Evolutionary conservation across 306 rosid species (phyloP).

Genomic region (Echinosophora koreensis): DNA sequence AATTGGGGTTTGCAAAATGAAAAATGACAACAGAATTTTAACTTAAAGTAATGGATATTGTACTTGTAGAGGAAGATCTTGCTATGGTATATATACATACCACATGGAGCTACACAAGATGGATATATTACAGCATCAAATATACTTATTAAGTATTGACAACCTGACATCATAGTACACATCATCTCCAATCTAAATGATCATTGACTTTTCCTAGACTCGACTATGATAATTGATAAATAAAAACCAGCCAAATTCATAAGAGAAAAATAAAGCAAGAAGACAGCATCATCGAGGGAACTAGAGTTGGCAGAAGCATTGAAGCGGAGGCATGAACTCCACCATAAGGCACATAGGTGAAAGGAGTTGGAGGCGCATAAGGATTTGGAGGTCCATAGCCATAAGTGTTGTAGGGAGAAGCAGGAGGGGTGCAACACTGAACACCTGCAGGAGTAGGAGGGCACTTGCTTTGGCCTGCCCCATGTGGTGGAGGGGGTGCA

Average conservation of each 20-base stretch:
- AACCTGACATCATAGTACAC: not conserved
- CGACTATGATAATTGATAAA: not conserved
- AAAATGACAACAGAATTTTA: not conserved
- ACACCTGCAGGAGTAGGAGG: slow-evolving; percentile 53
- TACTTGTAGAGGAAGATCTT: not conserved
- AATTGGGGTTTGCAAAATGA: not conserved
- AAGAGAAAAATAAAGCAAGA: slow-evolving; percentile 28
- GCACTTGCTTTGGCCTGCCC: slow-evolving; percentile 43
- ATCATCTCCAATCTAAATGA: not conserved
- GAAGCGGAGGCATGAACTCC: slow-evolving; percentile 6
- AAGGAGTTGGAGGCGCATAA: slow-evolving; percentile 41
- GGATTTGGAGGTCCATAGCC: not conserved
- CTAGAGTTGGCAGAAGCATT: slow-evolving; percentile 29
- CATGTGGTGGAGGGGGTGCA: slow-evolving; percentile 43
- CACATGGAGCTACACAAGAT: not conserved
- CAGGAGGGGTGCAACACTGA: slow-evolving; percentile 52
- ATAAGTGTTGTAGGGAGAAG: slow-evolving; percentile 28
- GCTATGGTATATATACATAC: not conserved
- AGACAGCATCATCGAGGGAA: slow-evolving; percentile 15
- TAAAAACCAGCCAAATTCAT: not conserved
- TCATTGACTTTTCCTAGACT: not conserved
- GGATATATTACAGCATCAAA: not conserved
- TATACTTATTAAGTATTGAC: not conserved
- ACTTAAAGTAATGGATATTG: slow-evolving; percentile 1
- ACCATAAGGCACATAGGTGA: slow-evolving; percentile 51